Percentiles rank a stretch among this genome's conserved stretches.
Conservation (phyloP, 371 early-diverging fungal genomes). For the Paraphysoderma sedebokerense region DNA sequence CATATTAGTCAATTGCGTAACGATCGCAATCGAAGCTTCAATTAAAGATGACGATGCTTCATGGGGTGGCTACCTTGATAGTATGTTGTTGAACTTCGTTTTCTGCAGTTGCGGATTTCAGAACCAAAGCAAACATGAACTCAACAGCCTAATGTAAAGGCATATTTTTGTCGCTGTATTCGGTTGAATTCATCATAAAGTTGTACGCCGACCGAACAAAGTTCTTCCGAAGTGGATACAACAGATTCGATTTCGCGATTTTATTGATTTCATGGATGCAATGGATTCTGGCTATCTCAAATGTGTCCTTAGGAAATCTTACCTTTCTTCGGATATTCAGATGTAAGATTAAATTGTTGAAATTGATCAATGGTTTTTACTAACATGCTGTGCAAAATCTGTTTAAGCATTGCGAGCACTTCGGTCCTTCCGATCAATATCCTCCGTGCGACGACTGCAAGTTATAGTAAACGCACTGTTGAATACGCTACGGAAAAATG, state of each 20-base stretch:
- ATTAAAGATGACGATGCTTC: background rate
- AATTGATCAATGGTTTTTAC: too few species aligned
- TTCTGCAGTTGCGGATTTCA: too few species aligned
- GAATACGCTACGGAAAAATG: background rate
- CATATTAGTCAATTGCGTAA: slow-evolving; percentile 4
- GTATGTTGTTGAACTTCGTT: too few species aligned
- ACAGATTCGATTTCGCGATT: slow-evolving; percentile 5
- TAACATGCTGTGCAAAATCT: too few species aligned
- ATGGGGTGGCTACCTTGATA: too few species aligned
- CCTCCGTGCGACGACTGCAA: slow-evolving; percentile 3
- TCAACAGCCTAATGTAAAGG: background rate
- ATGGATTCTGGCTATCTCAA: background rate
- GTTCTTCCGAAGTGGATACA: slow-evolving; percentile 4
- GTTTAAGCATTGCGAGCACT: slow-evolving; percentile 4
- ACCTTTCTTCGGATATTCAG: slow-evolving; percentile 5
- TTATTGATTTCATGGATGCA: background rate
- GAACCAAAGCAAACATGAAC: too few species aligned
- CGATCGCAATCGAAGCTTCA: slow-evolving; percentile 3
- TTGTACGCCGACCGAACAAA: background rate
- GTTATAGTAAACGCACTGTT: slow-evolving; percentile 6
- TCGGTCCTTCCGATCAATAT: slow-evolving; percentile 6
- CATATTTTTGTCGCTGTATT: slow-evolving; percentile 4
- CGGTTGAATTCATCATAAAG: slow-evolving; percentile 4
- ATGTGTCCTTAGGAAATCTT: background rate
- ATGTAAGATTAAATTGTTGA: too few species aligned